These are phyloP conservation scores for Yamadazyma takamatsuzukensis DNA, from an alignment of 805 yeast genomes.

Conservation along the genomic window DNA sequence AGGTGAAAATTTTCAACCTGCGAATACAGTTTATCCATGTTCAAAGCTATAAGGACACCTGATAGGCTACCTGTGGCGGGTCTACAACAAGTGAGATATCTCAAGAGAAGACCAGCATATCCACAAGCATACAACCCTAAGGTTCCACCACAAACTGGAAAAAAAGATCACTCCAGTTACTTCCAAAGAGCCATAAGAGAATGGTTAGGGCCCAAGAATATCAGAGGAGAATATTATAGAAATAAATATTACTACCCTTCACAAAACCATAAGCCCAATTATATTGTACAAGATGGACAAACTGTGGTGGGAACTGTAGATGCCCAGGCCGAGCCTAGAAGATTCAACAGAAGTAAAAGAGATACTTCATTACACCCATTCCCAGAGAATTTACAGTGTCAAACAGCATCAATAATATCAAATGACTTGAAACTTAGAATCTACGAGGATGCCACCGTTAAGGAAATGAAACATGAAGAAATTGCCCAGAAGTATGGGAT, in stretches of 20 bases:
- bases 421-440: slow-evolving; percentile 59
- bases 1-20: background rate
- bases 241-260: slow-evolving; percentile 74
- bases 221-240: slow-evolving; percentile 73
- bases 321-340: slow-evolving; percentile 4
- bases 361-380: slow-evolving; percentile 65
- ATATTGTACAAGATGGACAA: slow-evolving; percentile 56
- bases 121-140: slow-evolving; percentile 30
- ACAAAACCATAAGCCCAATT: slow-evolving; percentile 67
- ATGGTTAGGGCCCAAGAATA: slow-evolving; percentile 80
- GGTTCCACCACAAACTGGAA: slow-evolving; percentile 26
- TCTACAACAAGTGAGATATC: slow-evolving; percentile 7
- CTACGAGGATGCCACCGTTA: slow-evolving; percentile 49
- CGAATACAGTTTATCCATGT: too few species aligned
- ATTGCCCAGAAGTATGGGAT: slow-evolving; percentile 77
- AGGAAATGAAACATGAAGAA: slow-evolving; percentile 59
- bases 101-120: slow-evolving; percentile 27
- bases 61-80: too few species aligned
- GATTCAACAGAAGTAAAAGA: slow-evolving; percentile 15
- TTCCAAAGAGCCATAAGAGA: slow-evolving; percentile 62
- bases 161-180: slow-evolving; percentile 46
- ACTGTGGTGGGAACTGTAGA: slow-evolving; percentile 15
- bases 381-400: slow-evolving; percentile 68
- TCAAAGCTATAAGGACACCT: too few species aligned
- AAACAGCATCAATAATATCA: slow-evolving; percentile 61